These are phyloP conservation scores for Chrysanthemum makinoi DNA, from an alignment of 129 eudicot genomes.

Conservation along the genomic window DNA sequence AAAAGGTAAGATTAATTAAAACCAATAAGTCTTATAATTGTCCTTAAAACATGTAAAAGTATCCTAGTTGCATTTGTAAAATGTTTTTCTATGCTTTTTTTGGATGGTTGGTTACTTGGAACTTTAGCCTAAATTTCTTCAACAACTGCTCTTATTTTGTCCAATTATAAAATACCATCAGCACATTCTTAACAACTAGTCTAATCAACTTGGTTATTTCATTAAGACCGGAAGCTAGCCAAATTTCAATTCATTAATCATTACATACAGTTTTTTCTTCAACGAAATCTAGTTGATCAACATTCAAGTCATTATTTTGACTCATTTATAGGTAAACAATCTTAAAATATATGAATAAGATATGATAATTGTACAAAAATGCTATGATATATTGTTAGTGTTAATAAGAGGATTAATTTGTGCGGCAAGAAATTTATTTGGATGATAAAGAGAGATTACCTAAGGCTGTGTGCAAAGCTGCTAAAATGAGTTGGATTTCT, in stretches of 20 bases:
- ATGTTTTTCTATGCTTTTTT: slow-evolving; percentile 1
- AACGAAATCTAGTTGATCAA: slow-evolving; percentile 19
- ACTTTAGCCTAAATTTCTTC: slow-evolving; percentile 22
- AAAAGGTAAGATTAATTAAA: slow-evolving; percentile 16
- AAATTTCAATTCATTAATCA: neutral
- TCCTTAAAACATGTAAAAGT: slow-evolving; percentile 9
- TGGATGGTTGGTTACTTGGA: slow-evolving; percentile 18
- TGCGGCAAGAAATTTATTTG: neutral
- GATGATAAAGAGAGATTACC: slow-evolving; percentile 14
- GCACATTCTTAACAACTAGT: slow-evolving; percentile 21
- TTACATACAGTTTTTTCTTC: slow-evolving; percentile 23
- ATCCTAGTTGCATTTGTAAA: slow-evolving; percentile 29
- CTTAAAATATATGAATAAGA: neutral
- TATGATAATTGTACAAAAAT: no score
- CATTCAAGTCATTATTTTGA: neutral
- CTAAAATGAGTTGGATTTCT: slow-evolving; percentile 24
- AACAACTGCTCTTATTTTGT: slow-evolving; percentile 20
- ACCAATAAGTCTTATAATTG: slow-evolving; percentile 13
- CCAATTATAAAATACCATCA: neutral
- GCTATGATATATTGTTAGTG: no score
- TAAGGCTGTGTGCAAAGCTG: slow-evolving; percentile 22
- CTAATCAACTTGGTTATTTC: slow-evolving; percentile 25
- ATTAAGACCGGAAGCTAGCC: slow-evolving; percentile 12
- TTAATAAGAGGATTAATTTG: neutral
- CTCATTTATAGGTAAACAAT: neutral